Evolutionary conservation across 768 basidiomycete genomes (phyloP).

Genomic region (Collybiopsis confluens): DNA sequence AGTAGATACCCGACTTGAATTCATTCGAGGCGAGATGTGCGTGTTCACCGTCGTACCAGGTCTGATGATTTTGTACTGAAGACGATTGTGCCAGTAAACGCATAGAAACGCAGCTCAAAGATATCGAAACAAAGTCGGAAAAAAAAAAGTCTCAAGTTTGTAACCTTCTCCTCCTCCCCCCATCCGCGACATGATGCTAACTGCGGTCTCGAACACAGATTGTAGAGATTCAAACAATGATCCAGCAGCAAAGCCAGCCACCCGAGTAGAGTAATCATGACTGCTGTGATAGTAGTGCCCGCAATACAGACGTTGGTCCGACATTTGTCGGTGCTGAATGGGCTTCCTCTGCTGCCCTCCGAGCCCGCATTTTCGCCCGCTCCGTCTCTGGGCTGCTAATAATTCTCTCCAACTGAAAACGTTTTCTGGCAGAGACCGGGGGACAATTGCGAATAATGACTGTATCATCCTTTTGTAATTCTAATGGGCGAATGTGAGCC

Average conservation of each 20-base stretch:
- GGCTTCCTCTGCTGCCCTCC: conserved; percentile 8
- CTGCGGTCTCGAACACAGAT: conserved; percentile 37
- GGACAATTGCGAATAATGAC: conserved; percentile 81
- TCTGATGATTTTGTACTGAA: not conserved
- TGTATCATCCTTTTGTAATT: conserved; percentile 60
- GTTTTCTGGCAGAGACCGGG: conserved; percentile 74
- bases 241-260: conserved; percentile 38
- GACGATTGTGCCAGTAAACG: conserved; percentile 47
- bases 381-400: conserved; percentile 66
- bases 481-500: conserved; percentile 29
- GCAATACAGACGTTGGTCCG: conserved; percentile 7
- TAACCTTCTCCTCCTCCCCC: conserved; percentile 11
- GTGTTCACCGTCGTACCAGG: too few relatives aligned
- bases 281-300: conserved; percentile 4
- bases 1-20: conserved; percentile 86
- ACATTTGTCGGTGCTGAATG: conserved; percentile 8
- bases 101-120: conserved; percentile 78
- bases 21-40: conserved; percentile 86
- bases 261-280: conserved; percentile 4
- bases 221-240: conserved; percentile 59
- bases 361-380: conserved; percentile 31
- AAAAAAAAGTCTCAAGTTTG: conserved; percentile 79
- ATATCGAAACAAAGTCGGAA: conserved; percentile 70
- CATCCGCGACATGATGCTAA: conserved; percentile 8
- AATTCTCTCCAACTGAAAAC: conserved; percentile 67